A percentile compares a stretch with the other conserved stretches of the same genome.
Evolutionary conservation across 345 rosid species (phyloP).

Genomic region (Pistacia integerrima): DNA sequence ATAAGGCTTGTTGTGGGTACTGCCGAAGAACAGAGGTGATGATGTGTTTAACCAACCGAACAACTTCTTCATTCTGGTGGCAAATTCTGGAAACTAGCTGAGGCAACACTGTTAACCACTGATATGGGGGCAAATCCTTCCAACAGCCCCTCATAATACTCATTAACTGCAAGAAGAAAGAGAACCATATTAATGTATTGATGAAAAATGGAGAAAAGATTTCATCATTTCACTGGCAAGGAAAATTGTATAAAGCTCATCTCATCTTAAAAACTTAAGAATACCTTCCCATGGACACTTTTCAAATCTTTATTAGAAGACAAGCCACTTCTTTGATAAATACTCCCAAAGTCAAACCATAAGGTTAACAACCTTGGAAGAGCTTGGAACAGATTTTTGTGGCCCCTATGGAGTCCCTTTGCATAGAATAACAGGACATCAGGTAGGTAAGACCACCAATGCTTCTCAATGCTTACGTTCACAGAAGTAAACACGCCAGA

Average conservation of each 20-base stretch:
- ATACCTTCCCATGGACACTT: constrained; percentile 72
- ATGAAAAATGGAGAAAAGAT: constrained; percentile 3
- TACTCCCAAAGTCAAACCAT: constrained; percentile 94
- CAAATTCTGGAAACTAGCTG: constrained; percentile 97
- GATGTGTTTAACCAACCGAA: constrained; percentile 72
- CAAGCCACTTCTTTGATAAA: constrained; percentile 59
- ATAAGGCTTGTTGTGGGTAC: constrained; percentile 92
- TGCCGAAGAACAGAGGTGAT: constrained; percentile 82
- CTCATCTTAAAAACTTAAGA: constrained; percentile 5
- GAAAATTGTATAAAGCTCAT: constrained; percentile 10
- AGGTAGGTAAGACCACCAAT: constrained; percentile 78
- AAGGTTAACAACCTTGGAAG: constrained; percentile 79
- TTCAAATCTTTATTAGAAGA: constrained; percentile 68
- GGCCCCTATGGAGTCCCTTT: constrained; percentile 92
- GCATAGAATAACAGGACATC: constrained; percentile 87
- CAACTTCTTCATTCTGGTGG: constrained; percentile 90
- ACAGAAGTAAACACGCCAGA: constrained; percentile 40
- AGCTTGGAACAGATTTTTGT: constrained; percentile 93
- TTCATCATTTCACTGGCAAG: neutral
- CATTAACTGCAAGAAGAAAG: constrained; percentile 56
- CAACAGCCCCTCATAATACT: constrained; percentile 88
- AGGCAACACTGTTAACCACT: constrained; percentile 93
- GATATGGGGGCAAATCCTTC: constrained; percentile 95
- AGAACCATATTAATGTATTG: neutral
- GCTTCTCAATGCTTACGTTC: constrained; percentile 36